These are phyloP conservation scores for Termitomyces sp. DNA, from an alignment of 768 basidiomycete genomes.

Conservation along the genomic window DNA sequence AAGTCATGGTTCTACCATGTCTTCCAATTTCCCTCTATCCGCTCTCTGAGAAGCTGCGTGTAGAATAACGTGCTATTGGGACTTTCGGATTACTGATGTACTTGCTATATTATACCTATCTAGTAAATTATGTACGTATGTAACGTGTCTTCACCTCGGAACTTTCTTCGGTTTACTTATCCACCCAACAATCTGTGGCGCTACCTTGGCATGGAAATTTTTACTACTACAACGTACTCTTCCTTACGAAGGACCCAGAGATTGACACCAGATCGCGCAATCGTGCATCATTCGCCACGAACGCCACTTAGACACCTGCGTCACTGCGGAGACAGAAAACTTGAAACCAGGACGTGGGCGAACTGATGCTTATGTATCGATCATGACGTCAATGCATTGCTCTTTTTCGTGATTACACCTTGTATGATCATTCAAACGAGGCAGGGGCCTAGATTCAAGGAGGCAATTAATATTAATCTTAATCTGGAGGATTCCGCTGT, in stretches of 20 bases:
- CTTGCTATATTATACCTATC: conserved; percentile 5
- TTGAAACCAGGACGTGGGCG: not conserved
- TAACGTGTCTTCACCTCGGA: not conserved
- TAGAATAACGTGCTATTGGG: not conserved
- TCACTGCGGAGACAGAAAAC: not conserved
- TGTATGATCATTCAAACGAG: not conserved
- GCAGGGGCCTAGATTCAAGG: not conserved
- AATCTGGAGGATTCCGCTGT: not conserved
- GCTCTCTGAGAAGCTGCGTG: not conserved
- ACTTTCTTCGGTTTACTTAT: not conserved
- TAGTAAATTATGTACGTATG: conserved; percentile 4
- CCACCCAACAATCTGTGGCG: not conserved
- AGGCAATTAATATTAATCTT: conserved; percentile 1
- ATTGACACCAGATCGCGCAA: not conserved
- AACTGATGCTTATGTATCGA: too few species aligned
- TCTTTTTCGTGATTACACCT: not conserved
- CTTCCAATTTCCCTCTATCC: not conserved
- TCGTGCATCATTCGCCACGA: not conserved
- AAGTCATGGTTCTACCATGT: conserved; percentile 7
- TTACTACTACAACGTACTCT: not conserved
- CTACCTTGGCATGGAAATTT: not conserved
- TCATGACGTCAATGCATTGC: not conserved
- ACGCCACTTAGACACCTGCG: not conserved
- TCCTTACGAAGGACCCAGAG: not conserved
- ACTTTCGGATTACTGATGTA: conserved; percentile 2